Evolutionary conservation across 495 filamentous ascomycete species (phyloP), one percentile per base, ranked within the genome.

Genomic region (Podospora pseudoanserina): DNA sequence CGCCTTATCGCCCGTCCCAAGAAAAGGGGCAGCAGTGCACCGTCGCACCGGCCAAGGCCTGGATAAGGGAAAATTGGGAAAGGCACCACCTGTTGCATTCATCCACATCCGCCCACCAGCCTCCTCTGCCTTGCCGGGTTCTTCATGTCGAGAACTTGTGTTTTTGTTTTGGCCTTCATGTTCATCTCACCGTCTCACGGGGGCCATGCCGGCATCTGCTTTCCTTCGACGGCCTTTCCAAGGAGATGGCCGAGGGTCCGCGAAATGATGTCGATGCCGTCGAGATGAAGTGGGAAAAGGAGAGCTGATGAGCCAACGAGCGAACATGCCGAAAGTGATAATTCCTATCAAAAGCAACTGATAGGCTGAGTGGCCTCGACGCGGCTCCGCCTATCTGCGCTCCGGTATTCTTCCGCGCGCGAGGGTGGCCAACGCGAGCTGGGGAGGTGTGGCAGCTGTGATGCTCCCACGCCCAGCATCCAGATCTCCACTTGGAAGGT

Each of bases 371-470:
- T 63, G 61, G 28, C 2, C 23, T 26, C n/a, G 55, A 15, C 20
- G 32, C 11, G 61, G 32, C 30, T 49, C 18, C 61, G 28, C 11
- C 15, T 39, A n/a, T 49, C 32, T 32, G n/a, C 34, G 61, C 18
- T n/a, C 32, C 61, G 30, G 32, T 20, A 28, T 34, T 49, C 7
- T 39, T 63, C 61, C 30, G 27, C 18, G 23, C 9, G 61, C 13
- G 23, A 23, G 23, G 11, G 23, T 28, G 61, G 61, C 11, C 16
- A 49, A 16, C 18, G 61, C 61, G 30, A 63, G 61, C 39, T 49
- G 39, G 39, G 39, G 39, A 49, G 39, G 39, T 28, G 59, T 61
- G 59, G n/a, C 59, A 58, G 56, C n/a, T 58, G 59, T 18, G 27
- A 61, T 28, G 27, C 23, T 61, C 20, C 28, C 59, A 61, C 16